Evolutionary conservation across 805 yeast species (phyloP).

Genomic region (Kodamaea restingae): DNA sequence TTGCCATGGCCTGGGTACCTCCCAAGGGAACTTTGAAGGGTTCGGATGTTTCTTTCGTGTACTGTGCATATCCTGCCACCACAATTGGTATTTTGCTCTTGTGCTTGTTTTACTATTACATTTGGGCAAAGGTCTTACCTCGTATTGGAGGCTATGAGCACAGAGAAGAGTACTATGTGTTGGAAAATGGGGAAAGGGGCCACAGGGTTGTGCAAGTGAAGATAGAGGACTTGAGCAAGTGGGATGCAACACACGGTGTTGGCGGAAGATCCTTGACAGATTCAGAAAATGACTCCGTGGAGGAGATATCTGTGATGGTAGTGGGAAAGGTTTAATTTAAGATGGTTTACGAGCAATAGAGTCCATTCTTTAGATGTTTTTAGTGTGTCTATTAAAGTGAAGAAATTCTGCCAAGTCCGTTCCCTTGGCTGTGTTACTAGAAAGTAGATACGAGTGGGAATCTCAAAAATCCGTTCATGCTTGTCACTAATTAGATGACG

Average conservation of each 20-base stretch:
- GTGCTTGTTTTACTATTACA: slow-evolving; percentile 31
- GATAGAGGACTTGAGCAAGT: slow-evolving; percentile 24
- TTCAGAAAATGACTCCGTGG: slow-evolving; percentile 4
- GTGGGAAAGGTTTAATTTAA: too few species aligned
- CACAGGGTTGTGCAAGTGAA: slow-evolving; percentile 37
- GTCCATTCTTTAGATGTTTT: too few species aligned
- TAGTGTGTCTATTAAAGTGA: too few species aligned
- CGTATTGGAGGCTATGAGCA: slow-evolving; percentile 27
- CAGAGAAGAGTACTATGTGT: slow-evolving; percentile 25
- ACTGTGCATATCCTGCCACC: slow-evolving; percentile 39
- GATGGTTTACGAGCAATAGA: too few species aligned
- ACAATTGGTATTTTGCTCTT: slow-evolving; percentile 30
- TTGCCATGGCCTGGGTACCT: slow-evolving; percentile 41
- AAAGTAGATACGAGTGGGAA: too few species aligned
- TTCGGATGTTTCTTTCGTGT: slow-evolving; percentile 40
- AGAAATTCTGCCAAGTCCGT: too few species aligned
- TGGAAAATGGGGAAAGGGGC: slow-evolving; percentile 37
- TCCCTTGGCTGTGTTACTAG: too few species aligned
- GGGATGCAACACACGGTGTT: slow-evolving; percentile 27
- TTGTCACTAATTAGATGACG: too few species aligned
- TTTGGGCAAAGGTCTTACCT: slow-evolving; percentile 37
- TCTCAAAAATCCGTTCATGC: too few species aligned
- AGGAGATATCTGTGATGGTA: background rate
- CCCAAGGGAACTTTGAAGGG: slow-evolving; percentile 39
- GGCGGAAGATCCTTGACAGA: slow-evolving; percentile 9